phyloP scores from a whole-genome alignment of 1,284 basidiomycete genomes.

The Rhodotorula sp. region DNA sequence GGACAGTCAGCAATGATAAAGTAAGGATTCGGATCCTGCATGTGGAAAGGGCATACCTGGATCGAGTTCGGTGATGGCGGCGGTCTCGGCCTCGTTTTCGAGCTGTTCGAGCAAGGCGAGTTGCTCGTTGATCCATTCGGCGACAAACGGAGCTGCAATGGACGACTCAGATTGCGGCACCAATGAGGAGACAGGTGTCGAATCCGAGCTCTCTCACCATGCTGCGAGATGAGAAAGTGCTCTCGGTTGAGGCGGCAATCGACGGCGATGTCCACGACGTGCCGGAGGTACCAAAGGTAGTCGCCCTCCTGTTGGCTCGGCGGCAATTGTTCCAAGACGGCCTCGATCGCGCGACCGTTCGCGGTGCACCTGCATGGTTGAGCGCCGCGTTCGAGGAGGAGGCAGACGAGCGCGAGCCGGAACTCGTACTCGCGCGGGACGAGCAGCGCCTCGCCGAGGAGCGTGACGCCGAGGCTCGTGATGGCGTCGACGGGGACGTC shows the following conservation, averaged over 20 bases:
- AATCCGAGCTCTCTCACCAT: background rate
- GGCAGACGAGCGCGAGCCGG: background rate
- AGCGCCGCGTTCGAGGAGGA: conserved; percentile 12
- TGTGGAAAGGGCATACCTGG: no score
- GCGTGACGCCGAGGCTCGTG: background rate
- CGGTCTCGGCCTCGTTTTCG: no score
- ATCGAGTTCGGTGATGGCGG: no score
- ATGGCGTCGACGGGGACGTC: background rate
- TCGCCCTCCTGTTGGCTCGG: background rate
- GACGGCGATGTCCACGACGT: conserved; percentile 1
- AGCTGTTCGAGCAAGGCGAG: no score
- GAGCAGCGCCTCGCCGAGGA: background rate
- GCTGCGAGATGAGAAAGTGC: background rate
- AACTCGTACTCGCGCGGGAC: background rate
- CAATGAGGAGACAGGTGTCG: no score
- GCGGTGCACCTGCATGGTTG: background rate
- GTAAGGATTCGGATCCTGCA: no score
- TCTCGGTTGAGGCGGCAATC: no score
- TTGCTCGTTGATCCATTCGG: no score
- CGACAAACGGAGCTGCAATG: no score
- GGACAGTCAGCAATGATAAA: no score
- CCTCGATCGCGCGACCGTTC: background rate
- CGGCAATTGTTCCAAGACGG: background rate
- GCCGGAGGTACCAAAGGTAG: background rate
- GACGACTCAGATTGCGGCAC: background rate